phyloP scores from a whole-genome alignment of 75 land plant species.

The Pinus albicaulis region DNA sequence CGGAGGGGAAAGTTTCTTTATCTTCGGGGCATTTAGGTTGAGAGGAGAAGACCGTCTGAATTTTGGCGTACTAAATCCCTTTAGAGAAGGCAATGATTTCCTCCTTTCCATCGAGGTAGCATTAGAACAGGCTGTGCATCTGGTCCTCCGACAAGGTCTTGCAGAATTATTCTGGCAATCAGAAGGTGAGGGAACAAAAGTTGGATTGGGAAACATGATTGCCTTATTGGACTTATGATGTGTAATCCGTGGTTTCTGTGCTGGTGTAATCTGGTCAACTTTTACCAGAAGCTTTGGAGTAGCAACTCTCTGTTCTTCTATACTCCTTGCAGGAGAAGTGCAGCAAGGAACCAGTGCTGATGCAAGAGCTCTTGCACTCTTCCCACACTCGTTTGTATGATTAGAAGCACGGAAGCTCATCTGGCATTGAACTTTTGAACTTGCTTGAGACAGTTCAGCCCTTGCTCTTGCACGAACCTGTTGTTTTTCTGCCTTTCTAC shows the following conservation, averaged over 20 bases:
- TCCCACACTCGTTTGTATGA: neutral
- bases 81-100: neutral
- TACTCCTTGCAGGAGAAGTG: slow-evolving; percentile 1
- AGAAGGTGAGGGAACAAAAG: slow-evolving; percentile 7
- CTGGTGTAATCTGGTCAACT: slow-evolving; percentile 6
- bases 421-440: slow-evolving; percentile 5
- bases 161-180: neutral
- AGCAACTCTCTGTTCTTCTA: neutral
- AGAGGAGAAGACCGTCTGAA: neutral
- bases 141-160: neutral
- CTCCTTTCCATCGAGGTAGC: neutral
- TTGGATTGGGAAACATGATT: slow-evolving; percentile 5
- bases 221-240: neutral
- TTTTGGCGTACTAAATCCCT: neutral
- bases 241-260: neutral
- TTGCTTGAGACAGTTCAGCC: neutral
- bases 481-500: slow-evolving; percentile 9
- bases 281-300: neutral
- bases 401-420: slow-evolving; percentile 9
- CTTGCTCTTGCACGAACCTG: slow-evolving; percentile 4
- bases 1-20: neutral
- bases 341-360: slow-evolving; percentile 9
- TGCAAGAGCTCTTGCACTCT: slow-evolving; percentile 2
- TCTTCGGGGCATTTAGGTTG: neutral
- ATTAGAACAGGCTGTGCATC: too few species aligned